These are phyloP conservation scores for Juncus effusus DNA, from an alignment of 176 grass and related monocot species.

Conservation along the genomic window DNA sequence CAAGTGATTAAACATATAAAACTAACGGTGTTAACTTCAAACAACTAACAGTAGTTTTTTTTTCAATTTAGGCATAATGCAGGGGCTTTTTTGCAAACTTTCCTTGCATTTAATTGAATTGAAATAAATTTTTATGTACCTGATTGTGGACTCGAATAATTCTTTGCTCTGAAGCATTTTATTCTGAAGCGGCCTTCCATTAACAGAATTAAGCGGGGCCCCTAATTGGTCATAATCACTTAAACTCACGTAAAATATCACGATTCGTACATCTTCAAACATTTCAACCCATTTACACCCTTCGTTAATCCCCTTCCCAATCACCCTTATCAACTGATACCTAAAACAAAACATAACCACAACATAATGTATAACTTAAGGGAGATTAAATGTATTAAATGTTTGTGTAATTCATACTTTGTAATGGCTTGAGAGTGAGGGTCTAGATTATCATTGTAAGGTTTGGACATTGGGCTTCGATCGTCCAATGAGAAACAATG, in stretches of 20 bases:
- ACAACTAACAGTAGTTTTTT: too few species aligned
- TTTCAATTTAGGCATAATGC: too few species aligned
- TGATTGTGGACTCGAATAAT: slow-evolving; percentile 80
- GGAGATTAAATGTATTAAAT: too few species aligned
- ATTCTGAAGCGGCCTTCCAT: slow-evolving; percentile 42
- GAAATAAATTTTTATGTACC: slow-evolving; percentile 34
- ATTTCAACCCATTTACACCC: slow-evolving; percentile 99
- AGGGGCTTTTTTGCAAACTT: too few species aligned
- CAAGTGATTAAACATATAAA: too few species aligned
- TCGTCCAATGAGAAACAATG: slow-evolving; percentile 81
- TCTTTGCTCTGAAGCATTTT: slow-evolving; percentile 93
- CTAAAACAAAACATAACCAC: slow-evolving; percentile 22
- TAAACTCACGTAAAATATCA: slow-evolving; percentile 79
- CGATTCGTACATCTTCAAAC: slow-evolving; percentile 88
- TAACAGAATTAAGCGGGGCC: slow-evolving; percentile 25
- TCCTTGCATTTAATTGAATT: too few species aligned
- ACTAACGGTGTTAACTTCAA: too few species aligned
- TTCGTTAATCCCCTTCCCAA: slow-evolving; percentile 69
- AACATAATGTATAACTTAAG: too few species aligned
- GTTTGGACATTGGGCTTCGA: slow-evolving; percentile 73
- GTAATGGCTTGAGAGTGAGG: slow-evolving; percentile 51
- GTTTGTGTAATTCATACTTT: too few species aligned
- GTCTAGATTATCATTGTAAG: slow-evolving; percentile 66
- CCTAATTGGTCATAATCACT: slow-evolving; percentile 73
- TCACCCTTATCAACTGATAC: slow-evolving; percentile 87